A percentile compares a stretch with the other conserved stretches of the same genome.
These are phyloP conservation scores for Leccinum subrobustum DNA, from an alignment of 1,284 basidiomycete species.

Conservation along the genomic window DNA sequence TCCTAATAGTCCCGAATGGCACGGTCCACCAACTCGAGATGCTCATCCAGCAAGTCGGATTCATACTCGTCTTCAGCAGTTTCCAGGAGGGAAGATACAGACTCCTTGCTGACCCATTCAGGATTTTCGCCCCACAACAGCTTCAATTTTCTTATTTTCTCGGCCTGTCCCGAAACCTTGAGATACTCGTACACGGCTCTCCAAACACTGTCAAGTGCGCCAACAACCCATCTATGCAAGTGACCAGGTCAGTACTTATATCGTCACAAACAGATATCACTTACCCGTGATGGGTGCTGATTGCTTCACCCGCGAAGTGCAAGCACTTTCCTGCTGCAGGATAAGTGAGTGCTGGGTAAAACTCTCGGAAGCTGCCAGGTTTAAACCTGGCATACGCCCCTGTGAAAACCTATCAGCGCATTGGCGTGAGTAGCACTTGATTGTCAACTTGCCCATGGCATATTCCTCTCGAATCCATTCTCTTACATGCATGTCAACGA, in stretches of 20 bases:
- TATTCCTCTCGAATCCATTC: conserved; percentile 12
- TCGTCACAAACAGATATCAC: background rate
- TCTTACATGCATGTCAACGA: conserved; percentile 11
- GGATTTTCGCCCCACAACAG: conserved; percentile 20
- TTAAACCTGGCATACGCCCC: background rate
- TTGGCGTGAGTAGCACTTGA: background rate
- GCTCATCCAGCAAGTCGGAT: conserved; percentile 15
- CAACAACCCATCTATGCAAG: conserved; percentile 20
- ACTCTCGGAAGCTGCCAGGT: background rate
- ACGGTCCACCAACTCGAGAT: conserved; percentile 8
- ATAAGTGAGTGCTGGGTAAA: background rate
- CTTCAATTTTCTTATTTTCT: conserved; percentile 14
- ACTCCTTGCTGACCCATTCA: conserved; percentile 16
- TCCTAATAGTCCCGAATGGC: background rate
- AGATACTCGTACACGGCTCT: conserved; percentile 27
- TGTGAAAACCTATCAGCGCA: background rate
- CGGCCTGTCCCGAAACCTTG: conserved; percentile 9
- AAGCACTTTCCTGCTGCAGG: background rate
- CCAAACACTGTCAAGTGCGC: conserved; percentile 28
- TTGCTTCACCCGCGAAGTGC: background rate
- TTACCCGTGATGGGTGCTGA: conserved; percentile 13
- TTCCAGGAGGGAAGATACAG: background rate
- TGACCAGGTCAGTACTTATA: background rate
- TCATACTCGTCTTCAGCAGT: background rate
- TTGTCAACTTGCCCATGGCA: conserved; percentile 6